Evolutionary conservation across 2,329 filamentous ascomycete genomes (phyloP).

Genomic region (Aschersonia sp.): DNA sequence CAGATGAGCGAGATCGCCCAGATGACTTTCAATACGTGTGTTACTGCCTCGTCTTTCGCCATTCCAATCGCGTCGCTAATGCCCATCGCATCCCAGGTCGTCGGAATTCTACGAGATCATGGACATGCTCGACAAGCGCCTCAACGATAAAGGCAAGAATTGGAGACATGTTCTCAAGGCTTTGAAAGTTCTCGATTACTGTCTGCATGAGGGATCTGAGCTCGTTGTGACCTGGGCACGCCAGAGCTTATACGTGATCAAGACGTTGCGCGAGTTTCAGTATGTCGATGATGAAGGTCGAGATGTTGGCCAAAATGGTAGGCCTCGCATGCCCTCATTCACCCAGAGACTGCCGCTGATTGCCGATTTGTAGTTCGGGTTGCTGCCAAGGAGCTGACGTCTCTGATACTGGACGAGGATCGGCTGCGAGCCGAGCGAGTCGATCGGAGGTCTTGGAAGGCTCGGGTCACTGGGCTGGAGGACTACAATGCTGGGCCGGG

Average conservation of each 20-base stretch:
- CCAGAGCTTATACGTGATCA: slow-evolving; percentile 98
- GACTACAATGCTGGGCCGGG: slow-evolving; percentile 46
- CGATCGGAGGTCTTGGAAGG: slow-evolving; percentile 93
- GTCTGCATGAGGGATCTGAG: slow-evolving; percentile 91
- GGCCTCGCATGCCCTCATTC: slow-evolving; percentile 13
- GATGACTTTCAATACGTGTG: slow-evolving; percentile 94
- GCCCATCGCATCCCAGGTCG: slow-evolving; percentile 38
- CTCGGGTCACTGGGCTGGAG: slow-evolving; percentile 83
- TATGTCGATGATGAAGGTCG: slow-evolving; percentile 91
- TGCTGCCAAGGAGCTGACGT: slow-evolving; percentile 88
- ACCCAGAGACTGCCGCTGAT: slow-evolving; percentile 5
- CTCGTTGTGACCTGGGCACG: slow-evolving; percentile 94
- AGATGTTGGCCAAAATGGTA: slow-evolving; percentile 94
- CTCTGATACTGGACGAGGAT: slow-evolving; percentile 86
- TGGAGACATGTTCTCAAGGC: slow-evolving; percentile 98
- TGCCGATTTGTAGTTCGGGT: slow-evolving; percentile 54
- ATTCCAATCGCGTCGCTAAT: neutral
- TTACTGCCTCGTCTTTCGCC: slow-evolving; percentile 4
- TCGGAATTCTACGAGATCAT: slow-evolving; percentile 99
- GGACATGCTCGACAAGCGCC: slow-evolving; percentile 97
- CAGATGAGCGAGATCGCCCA: slow-evolving; percentile 99
- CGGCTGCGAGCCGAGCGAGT: slow-evolving; percentile 77
- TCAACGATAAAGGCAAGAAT: slow-evolving; percentile 99
- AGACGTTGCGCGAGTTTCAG: slow-evolving; percentile 91
- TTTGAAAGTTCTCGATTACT: slow-evolving; percentile 94